Evolutionary conservation across 306 rosid species (phyloP).

Genomic region (Quercus dentata): DNA sequence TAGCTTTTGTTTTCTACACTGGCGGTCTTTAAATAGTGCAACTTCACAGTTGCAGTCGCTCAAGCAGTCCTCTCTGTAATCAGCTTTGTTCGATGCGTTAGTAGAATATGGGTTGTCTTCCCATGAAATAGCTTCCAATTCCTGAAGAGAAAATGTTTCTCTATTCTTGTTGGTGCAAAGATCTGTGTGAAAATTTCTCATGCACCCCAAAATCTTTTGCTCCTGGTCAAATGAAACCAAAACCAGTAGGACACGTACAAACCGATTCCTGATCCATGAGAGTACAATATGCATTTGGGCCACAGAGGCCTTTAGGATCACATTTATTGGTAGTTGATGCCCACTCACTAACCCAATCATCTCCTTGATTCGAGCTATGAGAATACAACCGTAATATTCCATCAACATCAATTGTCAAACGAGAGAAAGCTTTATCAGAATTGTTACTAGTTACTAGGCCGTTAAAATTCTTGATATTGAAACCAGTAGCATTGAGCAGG

Average conservation of each 20-base stretch:
- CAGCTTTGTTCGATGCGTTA: background rate
- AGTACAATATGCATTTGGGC: slow-evolving; percentile 11
- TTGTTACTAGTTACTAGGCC: background rate
- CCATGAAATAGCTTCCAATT: background rate
- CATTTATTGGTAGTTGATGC: background rate
- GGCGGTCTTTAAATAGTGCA: background rate
- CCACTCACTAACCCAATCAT: slow-evolving; percentile 1
- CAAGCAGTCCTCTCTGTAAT: slow-evolving; percentile 4
- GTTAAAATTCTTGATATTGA: background rate
- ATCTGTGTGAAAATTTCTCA: background rate
- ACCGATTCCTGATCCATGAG: background rate
- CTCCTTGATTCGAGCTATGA: background rate
- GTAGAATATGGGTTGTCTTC: slow-evolving; percentile 1
- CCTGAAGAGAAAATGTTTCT: background rate
- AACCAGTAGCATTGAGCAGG: background rate
- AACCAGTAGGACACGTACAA: slow-evolving; percentile 20
- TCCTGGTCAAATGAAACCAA: slow-evolving; percentile 4
- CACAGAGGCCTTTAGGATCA: background rate
- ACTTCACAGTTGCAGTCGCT: slow-evolving; percentile 21
- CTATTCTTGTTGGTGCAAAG: background rate
- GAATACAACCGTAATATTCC: slow-evolving; percentile 3
- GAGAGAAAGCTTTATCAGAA: background rate
- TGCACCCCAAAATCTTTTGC: slow-evolving; percentile 15
- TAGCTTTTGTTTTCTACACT: slow-evolving; percentile 12
- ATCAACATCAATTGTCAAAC: background rate